phyloP scores from a whole-genome alignment of 1,284 basidiomycete genomes.

The Hypsizygus ulmarius region DNA sequence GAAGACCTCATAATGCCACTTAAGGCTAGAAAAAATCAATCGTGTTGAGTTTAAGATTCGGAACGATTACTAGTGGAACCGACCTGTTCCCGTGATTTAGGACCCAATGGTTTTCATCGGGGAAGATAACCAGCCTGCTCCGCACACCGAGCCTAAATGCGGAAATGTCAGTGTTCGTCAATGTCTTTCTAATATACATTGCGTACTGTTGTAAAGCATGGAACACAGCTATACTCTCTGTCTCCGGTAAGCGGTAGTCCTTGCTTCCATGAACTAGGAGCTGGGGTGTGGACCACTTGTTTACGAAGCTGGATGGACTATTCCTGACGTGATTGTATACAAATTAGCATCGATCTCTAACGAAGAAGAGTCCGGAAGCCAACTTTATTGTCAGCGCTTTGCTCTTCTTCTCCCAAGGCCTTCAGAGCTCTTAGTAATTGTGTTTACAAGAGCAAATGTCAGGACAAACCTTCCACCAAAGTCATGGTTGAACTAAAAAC shows the following conservation, averaged over 20 bases:
- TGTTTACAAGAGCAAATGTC: not conserved
- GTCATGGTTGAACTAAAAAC: slow-evolving; percentile 72
- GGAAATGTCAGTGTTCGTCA: slow-evolving; percentile 4
- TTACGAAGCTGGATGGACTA: slow-evolving; percentile 76
- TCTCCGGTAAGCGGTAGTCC: slow-evolving; percentile 82
- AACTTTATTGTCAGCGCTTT: slow-evolving; percentile 57
- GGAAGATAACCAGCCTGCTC: slow-evolving; percentile 85
- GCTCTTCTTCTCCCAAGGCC: slow-evolving; percentile 69
- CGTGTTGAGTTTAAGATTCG: not conserved
- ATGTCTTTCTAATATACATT: slow-evolving; percentile 17
- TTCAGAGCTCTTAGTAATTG: slow-evolving; percentile 13
- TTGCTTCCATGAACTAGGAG: slow-evolving; percentile 84
- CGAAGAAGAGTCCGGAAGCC: slow-evolving; percentile 15
- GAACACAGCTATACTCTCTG: slow-evolving; percentile 80
- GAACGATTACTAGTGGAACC: slow-evolving; percentile 12
- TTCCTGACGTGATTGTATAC: slow-evolving; percentile 35
- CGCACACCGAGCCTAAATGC: slow-evolving; percentile 64
- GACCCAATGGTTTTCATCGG: slow-evolving; percentile 93
- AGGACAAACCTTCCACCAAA: slow-evolving; percentile 58
- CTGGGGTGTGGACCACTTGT: slow-evolving; percentile 84
- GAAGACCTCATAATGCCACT: slow-evolving; percentile 89
- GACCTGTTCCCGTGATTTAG: slow-evolving; percentile 73
- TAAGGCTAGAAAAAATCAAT: slow-evolving; percentile 49
- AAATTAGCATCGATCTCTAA: not conserved
- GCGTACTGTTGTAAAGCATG: slow-evolving; percentile 77